phyloP scores from a whole-genome alignment of 176 grass and related monocot genomes.

The Saccharum officinarum region DNA sequence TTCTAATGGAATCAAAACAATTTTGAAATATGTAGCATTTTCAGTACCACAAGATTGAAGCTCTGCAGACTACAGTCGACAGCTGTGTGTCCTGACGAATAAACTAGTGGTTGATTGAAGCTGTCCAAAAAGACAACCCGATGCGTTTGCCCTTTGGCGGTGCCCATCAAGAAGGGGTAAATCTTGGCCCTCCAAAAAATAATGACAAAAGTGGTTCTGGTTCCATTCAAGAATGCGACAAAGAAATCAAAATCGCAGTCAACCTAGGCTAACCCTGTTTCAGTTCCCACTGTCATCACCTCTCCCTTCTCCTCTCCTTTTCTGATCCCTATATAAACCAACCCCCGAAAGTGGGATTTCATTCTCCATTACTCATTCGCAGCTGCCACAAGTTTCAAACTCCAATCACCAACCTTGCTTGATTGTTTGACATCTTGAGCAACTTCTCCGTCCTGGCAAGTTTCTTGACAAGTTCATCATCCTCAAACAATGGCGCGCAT shows the following conservation, averaged over 20 bases:
- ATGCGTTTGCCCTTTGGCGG: constrained; percentile 34
- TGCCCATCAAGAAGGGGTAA: constrained; percentile 29
- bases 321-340: not conserved
- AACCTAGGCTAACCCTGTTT: constrained; percentile 25
- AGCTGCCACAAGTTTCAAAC: not conserved
- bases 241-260: constrained; percentile 36
- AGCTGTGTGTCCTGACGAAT: not conserved
- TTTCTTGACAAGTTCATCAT: not conserved
- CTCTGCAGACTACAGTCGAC: not conserved
- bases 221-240: constrained; percentile 20
- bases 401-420: not conserved
- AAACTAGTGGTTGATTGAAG: not conserved
- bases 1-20: not conserved
- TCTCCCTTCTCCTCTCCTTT: not conserved
- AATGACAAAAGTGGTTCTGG: not conserved
- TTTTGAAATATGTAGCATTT: not conserved
- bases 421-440: not conserved
- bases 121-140: not conserved
- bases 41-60: not conserved
- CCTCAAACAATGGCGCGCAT: not conserved
- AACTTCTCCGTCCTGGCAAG: not conserved
- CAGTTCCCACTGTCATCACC: constrained; percentile 33
- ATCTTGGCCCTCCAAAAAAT: constrained; percentile 28
- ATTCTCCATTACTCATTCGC: not conserved
- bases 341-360: not conserved